Percentiles rank a stretch among this genome's conserved stretches.
These are phyloP conservation scores for Trichophaea hybrida DNA, from an alignment of 2,329 filamentous ascomycete species.

Conservation along the genomic window DNA sequence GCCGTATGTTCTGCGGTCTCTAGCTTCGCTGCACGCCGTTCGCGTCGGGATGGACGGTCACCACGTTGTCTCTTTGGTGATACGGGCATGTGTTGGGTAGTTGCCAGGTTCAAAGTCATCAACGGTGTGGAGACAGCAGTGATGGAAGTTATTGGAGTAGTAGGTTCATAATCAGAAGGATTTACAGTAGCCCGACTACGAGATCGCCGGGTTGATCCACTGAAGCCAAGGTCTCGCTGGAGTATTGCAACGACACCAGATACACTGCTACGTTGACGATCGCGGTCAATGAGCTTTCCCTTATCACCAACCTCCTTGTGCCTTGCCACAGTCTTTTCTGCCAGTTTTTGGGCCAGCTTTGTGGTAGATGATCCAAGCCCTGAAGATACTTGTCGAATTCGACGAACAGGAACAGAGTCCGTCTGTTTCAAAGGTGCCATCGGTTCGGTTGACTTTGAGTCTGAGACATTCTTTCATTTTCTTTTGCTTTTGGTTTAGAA, in stretches of 20 bases:
- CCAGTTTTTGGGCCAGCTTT: constrained; percentile 5
- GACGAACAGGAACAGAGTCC: constrained; percentile 28
- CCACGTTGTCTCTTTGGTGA: constrained; percentile 4
- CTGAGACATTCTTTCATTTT: constrained; percentile 43
- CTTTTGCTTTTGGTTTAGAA: constrained; percentile 31
- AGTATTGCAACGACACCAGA: constrained; percentile 50
- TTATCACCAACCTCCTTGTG: constrained; percentile 30
- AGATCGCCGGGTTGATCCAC: constrained; percentile 46
- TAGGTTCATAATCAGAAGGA: constrained; percentile 32
- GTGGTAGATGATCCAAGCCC: constrained; percentile 6
- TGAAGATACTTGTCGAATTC: background rate
- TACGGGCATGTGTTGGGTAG: constrained; percentile 23
- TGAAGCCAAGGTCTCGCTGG: constrained; percentile 51
- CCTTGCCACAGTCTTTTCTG: constrained; percentile 3
- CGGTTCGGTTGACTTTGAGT: constrained; percentile 44
- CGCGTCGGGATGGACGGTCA: constrained; percentile 7
- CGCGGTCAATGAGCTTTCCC: constrained; percentile 42
- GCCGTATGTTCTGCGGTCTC: constrained; percentile 16
- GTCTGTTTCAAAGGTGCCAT: constrained; percentile 34
- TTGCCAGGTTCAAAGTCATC: constrained; percentile 17
- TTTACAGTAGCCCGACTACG: constrained; percentile 45
- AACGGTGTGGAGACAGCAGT: constrained; percentile 29
- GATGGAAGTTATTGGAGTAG: constrained; percentile 30
- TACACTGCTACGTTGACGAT: constrained; percentile 36
- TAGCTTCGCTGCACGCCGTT: constrained; percentile 10